phyloP scores from a whole-genome alignment of 2,329 filamentous ascomycete genomes.

The Aspergillus niger region DNA sequence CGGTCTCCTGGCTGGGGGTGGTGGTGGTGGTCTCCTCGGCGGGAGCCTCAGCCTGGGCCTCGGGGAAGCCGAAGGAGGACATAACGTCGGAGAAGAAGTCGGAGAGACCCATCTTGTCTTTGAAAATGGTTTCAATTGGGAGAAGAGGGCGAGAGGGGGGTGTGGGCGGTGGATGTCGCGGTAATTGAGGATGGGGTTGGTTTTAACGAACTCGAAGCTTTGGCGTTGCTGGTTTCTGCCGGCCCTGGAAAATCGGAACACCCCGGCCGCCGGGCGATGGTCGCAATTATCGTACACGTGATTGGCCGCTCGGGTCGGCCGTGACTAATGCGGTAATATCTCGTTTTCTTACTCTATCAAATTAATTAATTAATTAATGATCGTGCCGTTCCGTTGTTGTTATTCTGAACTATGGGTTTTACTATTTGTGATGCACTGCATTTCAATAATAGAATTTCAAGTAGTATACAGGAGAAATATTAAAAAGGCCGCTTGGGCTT shows the following conservation, averaged over 20 bases:
- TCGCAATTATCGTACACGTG: slow-evolving; percentile 42
- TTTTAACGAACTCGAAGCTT: slow-evolving; percentile 34
- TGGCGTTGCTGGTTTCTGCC: slow-evolving; percentile 21
- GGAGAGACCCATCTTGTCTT: slow-evolving; percentile 61
- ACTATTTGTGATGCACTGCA: too few relatives aligned
- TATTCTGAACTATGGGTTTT: neutral
- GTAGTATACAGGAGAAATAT: slow-evolving; percentile 23
- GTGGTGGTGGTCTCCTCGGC: slow-evolving; percentile 43
- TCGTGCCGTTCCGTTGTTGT: neutral
- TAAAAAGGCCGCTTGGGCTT: neutral
- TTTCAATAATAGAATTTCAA: neutral
- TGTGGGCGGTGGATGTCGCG: slow-evolving; percentile 23
- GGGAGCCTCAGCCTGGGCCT: slow-evolving; percentile 63
- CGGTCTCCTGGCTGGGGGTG: slow-evolving; percentile 43
- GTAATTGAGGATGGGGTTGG: slow-evolving; percentile 36
- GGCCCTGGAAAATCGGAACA: slow-evolving; percentile 45
- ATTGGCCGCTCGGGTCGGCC: slow-evolving; percentile 33
- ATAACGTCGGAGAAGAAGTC: slow-evolving; percentile 66
- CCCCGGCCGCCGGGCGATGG: slow-evolving; percentile 40
- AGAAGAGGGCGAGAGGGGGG: slow-evolving; percentile 23
- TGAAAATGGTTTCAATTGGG: slow-evolving; percentile 33
- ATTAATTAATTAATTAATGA: too few relatives aligned
- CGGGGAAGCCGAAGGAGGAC: slow-evolving; percentile 64
- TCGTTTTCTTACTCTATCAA: slow-evolving; percentile 5
- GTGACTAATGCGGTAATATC: slow-evolving; percentile 15